Base-by-base conservation (phyloP, 1,139 yeast genomes). In the Taiozyma sp. region DNA sequence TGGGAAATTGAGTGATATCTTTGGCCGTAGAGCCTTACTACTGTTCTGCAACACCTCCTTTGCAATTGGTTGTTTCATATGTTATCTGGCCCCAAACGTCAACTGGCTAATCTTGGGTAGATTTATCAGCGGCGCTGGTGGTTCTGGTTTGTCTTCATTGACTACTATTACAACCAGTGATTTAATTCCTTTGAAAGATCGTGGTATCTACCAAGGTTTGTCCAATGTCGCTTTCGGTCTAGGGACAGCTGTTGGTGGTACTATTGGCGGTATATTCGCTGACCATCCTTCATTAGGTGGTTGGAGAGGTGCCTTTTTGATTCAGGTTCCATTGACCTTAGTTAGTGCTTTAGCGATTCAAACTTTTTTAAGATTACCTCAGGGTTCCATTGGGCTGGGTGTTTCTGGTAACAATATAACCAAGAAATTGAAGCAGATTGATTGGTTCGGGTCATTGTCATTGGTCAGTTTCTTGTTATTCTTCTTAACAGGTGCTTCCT, bases 1-100 rank as follows among this genome's bases (percentile, higher is more conserved):
- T 58, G 96, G 96, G 23, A 87, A 86, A 64, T 66, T 88, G 43
- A 82, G 90, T n/a, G 96, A 88, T 62, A 86, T 88, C 44, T 87
- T 85, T 65, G 96, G 96, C 24, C 74, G 95, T 59, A 83, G 79
- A 59, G 60, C 66, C 4, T 65, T 77, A 51, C 66, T 81, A 34
- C 56, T 80, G 9, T 63, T 76, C 41, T 77, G 80, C 57, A 76
- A 76, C 50, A 48, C 65, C 9, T 58, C 70, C 32, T 81, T 81
- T 57, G 76, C 76, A 1, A 38, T 78, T 24, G 86, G 85, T 8
- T 78, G 83, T 58, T 56, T 72, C 22, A 64, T 77, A 48, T 79
- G 83, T 62, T 80, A 81, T 16, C 23, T 66, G 1, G 68, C 82
- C 4, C 55, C 62, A 3, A 61, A 67, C 44, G 69, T 79, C 13